Evolutionary conservation across 371 early-diverging fungal genomes (phyloP), one percentile per base, ranked within the genome.

Genomic region (Apophysomyces trapeziformis): DNA sequence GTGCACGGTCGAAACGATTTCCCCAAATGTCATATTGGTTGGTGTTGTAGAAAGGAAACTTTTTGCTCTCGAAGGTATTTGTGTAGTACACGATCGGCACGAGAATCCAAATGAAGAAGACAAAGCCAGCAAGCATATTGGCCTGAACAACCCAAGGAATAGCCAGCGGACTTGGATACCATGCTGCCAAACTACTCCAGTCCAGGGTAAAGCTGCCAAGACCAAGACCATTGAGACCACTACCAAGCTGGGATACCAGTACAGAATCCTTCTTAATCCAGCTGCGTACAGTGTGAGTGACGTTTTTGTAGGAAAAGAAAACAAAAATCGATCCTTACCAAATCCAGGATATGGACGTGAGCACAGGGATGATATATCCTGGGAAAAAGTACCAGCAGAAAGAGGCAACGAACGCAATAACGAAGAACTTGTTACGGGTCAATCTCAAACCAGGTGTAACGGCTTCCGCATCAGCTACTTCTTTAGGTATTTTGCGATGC

Each of bases 21-120:
- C 73, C 76, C 65, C 66, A 79, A 43, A 74, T 70, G 74, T 89
- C 85, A 68, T 83, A 92, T 32, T 84, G 74, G 44, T 76, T 69
- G 13, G 83, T 83, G 38, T 81, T 85, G 61, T 85, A 85, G 21
- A 88, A 85, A 1, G 89, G 89, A 64, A 86, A 85, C 14, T 79
- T 85, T 57, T 83, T 76, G 7, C 82, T 80, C 13, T 87, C 81
- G 80, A 86, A 92, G 36, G 86, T 75, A 67, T 92, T 82, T 14
- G 81, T 70, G 65, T 87, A 87, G 63, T 89, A 93, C 7, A 89
- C 70, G 50, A 87, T 70, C 2, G 92, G 92, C 0, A 85, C 80
- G 16, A 94, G 70, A 63, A 93, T 68, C 88, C 90, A 94, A 64
- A 85, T 75, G 63, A 89, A 80, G n/a, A 87, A 69, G 11, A 90